A percentile compares a stretch with the other conserved stretches of the same genome.
These are phyloP conservation scores for Rossbeevera mucosa DNA, from an alignment of 768 basidiomycete species.

Conservation along the genomic window DNA sequence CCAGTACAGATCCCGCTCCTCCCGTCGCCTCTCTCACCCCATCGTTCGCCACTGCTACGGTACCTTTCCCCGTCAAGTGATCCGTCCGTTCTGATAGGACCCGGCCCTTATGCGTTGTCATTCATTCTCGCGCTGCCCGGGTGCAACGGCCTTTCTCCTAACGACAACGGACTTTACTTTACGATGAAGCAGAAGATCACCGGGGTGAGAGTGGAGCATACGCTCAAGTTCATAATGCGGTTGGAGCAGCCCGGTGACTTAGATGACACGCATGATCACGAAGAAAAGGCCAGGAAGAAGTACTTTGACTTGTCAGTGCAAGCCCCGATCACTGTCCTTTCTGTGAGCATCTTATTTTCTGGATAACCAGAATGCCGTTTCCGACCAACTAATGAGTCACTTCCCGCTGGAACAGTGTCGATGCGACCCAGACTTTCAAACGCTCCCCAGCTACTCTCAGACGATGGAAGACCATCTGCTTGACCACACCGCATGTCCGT, in stretches of 20 bases:
- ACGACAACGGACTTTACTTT: conserved; percentile 51
- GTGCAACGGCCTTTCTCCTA: conserved; percentile 4
- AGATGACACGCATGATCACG: conserved; percentile 50
- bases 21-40: conserved; percentile 27
- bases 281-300: conserved; percentile 70
- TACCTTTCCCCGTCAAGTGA: conserved; percentile 13
- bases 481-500: conserved; percentile 39
- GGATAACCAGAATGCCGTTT: background rate
- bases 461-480: conserved; percentile 15
- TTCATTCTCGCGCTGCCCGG: conserved; percentile 15
- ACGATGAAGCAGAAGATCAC: conserved; percentile 66
- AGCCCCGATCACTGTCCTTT: conserved; percentile 82
- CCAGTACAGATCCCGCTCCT: conserved; percentile 18
- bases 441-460: conserved; percentile 71
- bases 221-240: conserved; percentile 75
- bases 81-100: conserved; percentile 21
- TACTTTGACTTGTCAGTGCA: conserved; percentile 86
- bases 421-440: conserved; percentile 74
- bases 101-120: conserved; percentile 24
- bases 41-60: conserved; percentile 26
- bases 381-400: background rate
- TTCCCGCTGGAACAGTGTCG: conserved; percentile 52
- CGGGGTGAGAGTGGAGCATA: conserved; percentile 70
- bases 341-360: conserved; percentile 47
- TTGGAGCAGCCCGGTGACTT: conserved; percentile 67